Base-by-base conservation (phyloP, 1,139 yeast genomes). In the Pichia sp. region DNA sequence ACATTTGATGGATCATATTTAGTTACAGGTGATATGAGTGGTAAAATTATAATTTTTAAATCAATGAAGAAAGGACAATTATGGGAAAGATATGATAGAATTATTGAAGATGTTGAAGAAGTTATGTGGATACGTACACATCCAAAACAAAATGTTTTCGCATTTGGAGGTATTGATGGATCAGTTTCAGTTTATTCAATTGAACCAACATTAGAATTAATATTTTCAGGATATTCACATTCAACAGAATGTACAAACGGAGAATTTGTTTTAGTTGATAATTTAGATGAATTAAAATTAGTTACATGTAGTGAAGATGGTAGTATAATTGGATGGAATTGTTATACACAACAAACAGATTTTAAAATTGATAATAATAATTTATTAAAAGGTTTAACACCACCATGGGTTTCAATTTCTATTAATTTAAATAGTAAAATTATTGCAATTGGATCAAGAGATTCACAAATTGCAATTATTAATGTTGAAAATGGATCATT, bases 21-120 rank as follows among this genome's bases (percentile, higher is more conserved):
- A 36, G 75, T 92, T 9, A 84, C 97, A 7, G 97, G 92, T 39
- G 98, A 94, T 63, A 92, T 92, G 99, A 80, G 80, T 43, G 98
- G 98, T 45, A 79, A 79, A 54, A 71, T 92, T 33, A 74, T 87
- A 55, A 80, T 89, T 12, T 87, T 84, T 69, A 77, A 78, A 59
- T 68, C 89, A 2, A 66, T 73, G 36, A 81, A 82, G 59, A 81
- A 82, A 37, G 96, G 95, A 30, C 87, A 87, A 61, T 75, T 78
- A 52, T 90, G 97, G 97, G 74, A 70, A 54, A 70, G 74, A 58
- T 51, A 34, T 35, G 71, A 78, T 50, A 82, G 80, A 35, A 80
- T 82, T 52, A 68, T 87, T 51, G 90, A 86, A 59, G 97, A 89
- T 64, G 94, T 87, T 31, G 95, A 86, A 56, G 99, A 83, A 62